A percentile compares a stretch with the other conserved stretches of the same genome.
These are phyloP conservation scores for Colletotrichum sp. DNA, from an alignment of 2,329 filamentous ascomycete species.

Conservation along the genomic window DNA sequence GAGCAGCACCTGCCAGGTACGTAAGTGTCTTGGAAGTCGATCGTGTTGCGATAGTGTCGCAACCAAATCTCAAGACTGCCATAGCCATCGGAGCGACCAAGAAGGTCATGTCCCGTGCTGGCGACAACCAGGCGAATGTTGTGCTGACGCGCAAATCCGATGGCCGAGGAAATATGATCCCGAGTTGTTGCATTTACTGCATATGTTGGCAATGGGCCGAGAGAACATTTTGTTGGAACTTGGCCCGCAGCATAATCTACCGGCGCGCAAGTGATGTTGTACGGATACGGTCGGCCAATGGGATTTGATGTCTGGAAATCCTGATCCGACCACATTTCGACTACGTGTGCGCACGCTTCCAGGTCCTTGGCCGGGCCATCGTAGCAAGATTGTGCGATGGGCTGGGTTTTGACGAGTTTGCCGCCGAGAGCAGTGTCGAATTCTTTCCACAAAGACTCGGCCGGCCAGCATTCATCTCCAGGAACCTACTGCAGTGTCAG, in stretches of 20 bases:
- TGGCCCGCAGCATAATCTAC: conserved; percentile 24
- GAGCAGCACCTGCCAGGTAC: background rate
- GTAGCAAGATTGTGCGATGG: conserved; percentile 30
- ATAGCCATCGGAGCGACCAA: conserved; percentile 36
- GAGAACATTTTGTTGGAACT: conserved; percentile 18
- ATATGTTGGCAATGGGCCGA: conserved; percentile 27
- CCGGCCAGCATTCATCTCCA: conserved; percentile 26
- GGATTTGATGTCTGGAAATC: conserved; percentile 28
- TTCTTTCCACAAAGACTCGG: conserved; percentile 15
- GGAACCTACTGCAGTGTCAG: conserved; percentile 20
- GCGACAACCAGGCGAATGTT: conserved; percentile 45
- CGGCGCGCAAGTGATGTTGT: conserved; percentile 32
- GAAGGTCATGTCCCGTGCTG: conserved; percentile 48
- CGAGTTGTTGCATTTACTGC: conserved; percentile 26
- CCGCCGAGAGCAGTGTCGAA: conserved; percentile 23
- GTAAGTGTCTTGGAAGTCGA: conserved; percentile 25
- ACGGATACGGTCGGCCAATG: conserved; percentile 28
- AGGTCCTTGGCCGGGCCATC: conserved; percentile 23
- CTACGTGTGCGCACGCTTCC: conserved; percentile 23
- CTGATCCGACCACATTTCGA: conserved; percentile 28
- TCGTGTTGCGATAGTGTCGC: conserved; percentile 34
- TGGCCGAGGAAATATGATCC: conserved; percentile 21
- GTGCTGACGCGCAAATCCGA: conserved; percentile 14
- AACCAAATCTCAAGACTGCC: conserved; percentile 36
- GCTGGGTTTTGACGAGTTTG: conserved; percentile 26